Conservation (phyloP, 495 filamentous ascomycete species). For the Podospora pseudoanserina region DNA sequence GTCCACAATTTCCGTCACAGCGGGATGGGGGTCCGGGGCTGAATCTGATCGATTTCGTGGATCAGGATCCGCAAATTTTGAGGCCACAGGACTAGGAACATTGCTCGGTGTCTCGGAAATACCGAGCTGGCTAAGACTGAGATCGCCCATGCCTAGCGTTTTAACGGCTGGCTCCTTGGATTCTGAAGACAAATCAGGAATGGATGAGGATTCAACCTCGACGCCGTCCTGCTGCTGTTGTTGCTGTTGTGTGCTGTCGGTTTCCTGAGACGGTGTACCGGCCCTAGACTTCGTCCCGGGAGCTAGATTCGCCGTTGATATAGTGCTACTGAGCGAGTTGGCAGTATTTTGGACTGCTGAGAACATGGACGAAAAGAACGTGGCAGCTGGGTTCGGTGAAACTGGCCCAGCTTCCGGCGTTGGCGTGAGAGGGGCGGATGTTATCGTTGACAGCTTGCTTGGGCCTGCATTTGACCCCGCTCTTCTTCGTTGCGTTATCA, state of each 20-base stretch:
- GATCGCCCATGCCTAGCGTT: constrained; percentile 82
- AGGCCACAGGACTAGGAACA: constrained; percentile 37
- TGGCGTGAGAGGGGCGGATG: constrained; percentile 69
- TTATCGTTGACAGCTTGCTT: constrained; percentile 83
- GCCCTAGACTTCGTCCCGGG: constrained; percentile 39
- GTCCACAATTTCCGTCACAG: constrained; percentile 30
- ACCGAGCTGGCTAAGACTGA: constrained; percentile 80
- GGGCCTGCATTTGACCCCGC: constrained; percentile 71
- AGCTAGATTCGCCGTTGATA: constrained; percentile 57
- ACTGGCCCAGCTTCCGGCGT: constrained; percentile 50
- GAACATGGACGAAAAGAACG: constrained; percentile 92
- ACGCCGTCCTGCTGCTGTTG: constrained; percentile 43
- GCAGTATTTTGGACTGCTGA: constrained; percentile 93
- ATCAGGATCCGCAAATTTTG: constrained; percentile 46
- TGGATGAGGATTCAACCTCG: constrained; percentile 45
- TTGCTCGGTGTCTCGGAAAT: constrained; percentile 53
- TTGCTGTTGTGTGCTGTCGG: constrained; percentile 29
- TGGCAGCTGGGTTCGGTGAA: constrained; percentile 44
- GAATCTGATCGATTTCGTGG: constrained; percentile 42
- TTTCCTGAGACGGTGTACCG: constrained; percentile 33
- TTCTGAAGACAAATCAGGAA: constrained; percentile 38
- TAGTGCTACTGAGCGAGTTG: constrained; percentile 75
- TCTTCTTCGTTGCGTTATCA: constrained; percentile 61
- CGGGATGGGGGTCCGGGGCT: constrained; percentile 37
- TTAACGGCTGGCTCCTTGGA: constrained; percentile 75